Percentiles rank a stretch among this genome's conserved stretches.
Conservation (phyloP, 2,329 filamentous ascomycete species). For the Decorospora gaudefroyi region DNA sequence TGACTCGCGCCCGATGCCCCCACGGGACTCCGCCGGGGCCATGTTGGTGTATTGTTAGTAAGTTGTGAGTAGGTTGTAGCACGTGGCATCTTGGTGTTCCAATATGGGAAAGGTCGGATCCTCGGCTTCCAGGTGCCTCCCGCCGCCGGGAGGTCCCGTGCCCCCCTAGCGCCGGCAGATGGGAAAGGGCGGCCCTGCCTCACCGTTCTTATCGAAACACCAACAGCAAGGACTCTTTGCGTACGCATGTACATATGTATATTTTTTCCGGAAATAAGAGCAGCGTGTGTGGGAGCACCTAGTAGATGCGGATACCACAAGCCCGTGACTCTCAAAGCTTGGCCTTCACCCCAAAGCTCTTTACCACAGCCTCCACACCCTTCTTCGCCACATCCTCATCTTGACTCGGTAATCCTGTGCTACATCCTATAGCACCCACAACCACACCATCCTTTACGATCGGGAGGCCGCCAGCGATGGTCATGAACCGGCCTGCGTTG, state of each 20-base stretch:
- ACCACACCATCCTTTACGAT: conserved; percentile 55
- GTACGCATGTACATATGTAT: neutral
- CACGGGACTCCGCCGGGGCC: too few relatives aligned
- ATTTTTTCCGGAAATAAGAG: neutral
- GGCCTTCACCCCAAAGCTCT: conserved; percentile 43
- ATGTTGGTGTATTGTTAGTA: too few relatives aligned
- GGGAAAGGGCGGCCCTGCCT: too few relatives aligned
- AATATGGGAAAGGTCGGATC: too few relatives aligned
- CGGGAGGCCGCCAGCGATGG: conserved; percentile 60
- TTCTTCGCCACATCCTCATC: conserved; percentile 59
- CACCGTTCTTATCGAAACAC: too few relatives aligned
- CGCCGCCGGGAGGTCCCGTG: too few relatives aligned
- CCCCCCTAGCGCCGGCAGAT: too few relatives aligned
- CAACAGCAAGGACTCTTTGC: too few relatives aligned
- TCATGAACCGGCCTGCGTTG: conserved; percentile 59
- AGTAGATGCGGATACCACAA: neutral
- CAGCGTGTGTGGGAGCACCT: neutral
- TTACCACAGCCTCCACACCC: conserved; percentile 56
- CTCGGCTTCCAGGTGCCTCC: too few relatives aligned
- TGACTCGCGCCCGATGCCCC: too few relatives aligned
- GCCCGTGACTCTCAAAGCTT: conserved; percentile 43
- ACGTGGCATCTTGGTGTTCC: too few relatives aligned
- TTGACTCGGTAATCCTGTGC: conserved; percentile 59
- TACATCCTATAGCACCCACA: conserved; percentile 60
- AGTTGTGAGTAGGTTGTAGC: too few relatives aligned